phyloP scores from a whole-genome alignment of 768 basidiomycete species.

The Sistotremastrum niveocremeum region DNA sequence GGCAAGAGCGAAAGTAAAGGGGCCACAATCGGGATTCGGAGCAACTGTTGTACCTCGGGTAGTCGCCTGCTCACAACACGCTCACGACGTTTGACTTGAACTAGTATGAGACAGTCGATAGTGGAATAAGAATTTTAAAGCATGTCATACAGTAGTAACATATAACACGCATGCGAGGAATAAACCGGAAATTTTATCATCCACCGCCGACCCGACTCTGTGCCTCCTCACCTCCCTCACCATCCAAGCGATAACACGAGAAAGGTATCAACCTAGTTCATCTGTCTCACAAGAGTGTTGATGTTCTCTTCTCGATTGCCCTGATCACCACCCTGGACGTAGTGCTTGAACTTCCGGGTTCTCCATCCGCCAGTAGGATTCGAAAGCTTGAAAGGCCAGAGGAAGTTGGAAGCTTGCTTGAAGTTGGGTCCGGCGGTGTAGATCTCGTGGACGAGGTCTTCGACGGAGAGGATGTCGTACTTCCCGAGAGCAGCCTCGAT shows the following conservation, averaged over 20 bases:
- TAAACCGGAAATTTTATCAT: too few species aligned
- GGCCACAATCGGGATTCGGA: too few species aligned
- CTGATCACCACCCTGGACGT: conserved; percentile 90
- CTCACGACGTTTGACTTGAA: too few species aligned
- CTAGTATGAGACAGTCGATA: too few species aligned
- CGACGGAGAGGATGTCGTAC: conserved; percentile 90
- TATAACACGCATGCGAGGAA: too few species aligned
- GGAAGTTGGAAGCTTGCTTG: conserved; percentile 96
- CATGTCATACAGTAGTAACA: too few species aligned
- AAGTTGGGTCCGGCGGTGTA: conserved; percentile 93
- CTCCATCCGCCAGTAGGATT: conserved; percentile 99
- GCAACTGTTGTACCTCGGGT: too few species aligned
- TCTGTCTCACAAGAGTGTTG: conserved; percentile 93
- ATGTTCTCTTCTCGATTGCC: conserved; percentile 96
- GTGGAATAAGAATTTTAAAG: too few species aligned
- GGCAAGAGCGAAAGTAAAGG: too few species aligned
- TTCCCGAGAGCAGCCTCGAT: conserved; percentile 87
- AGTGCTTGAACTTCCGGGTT: conserved; percentile 95
- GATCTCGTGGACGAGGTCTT: conserved; percentile 97
- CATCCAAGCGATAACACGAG: neutral
- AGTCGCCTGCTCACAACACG: too few species aligned
- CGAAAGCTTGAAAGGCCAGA: conserved; percentile 99
- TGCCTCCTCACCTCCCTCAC: too few species aligned
- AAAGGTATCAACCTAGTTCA: conserved; percentile 44
- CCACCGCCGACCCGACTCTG: too few species aligned